Conservation (phyloP, 768 basidiomycete species). For the Serendipita sp. region DNA sequence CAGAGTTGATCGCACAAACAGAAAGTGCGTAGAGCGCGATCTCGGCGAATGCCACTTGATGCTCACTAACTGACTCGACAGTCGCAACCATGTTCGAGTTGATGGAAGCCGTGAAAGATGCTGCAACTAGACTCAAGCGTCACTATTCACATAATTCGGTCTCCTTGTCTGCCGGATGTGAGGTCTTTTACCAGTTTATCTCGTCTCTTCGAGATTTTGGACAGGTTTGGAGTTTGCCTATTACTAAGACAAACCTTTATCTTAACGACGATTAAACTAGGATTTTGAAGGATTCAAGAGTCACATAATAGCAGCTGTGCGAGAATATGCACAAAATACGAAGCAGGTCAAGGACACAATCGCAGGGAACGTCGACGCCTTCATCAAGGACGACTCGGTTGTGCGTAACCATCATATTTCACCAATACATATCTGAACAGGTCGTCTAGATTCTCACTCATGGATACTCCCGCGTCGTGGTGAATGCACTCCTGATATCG, state of each 20-base stretch:
- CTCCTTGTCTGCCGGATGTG: conserved; percentile 74
- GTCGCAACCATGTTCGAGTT: conserved; percentile 91
- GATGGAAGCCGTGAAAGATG: conserved; percentile 63
- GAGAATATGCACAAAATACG: conserved; percentile 59
- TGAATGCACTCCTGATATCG: conserved; percentile 79
- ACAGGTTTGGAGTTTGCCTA: not conserved
- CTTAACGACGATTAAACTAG: conserved; percentile 23
- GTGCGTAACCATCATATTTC: conserved; percentile 24
- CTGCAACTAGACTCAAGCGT: conserved; percentile 43
- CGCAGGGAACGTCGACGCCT: conserved; percentile 70
- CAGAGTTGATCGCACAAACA: conserved; percentile 65
- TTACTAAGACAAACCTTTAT: conserved; percentile 8
- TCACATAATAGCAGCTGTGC: conserved; percentile 67
- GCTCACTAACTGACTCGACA: conserved; percentile 16
- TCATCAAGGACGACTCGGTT: conserved; percentile 90
- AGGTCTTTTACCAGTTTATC: conserved; percentile 80
- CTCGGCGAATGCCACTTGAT: not conserved
- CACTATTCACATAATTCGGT: conserved; percentile 54
- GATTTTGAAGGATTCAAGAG: conserved; percentile 72
- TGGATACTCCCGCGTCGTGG: conserved; percentile 90
- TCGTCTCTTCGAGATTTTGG: conserved; percentile 23
- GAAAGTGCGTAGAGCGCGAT: conserved; percentile 33
- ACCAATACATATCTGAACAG: conserved; percentile 9
- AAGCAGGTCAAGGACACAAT: conserved; percentile 80
- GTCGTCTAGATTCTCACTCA: conserved; percentile 75